These are phyloP conservation scores for Aphanomyces euteiches DNA, from an alignment of 352 stramenopile species.

Conservation along the genomic window DNA sequence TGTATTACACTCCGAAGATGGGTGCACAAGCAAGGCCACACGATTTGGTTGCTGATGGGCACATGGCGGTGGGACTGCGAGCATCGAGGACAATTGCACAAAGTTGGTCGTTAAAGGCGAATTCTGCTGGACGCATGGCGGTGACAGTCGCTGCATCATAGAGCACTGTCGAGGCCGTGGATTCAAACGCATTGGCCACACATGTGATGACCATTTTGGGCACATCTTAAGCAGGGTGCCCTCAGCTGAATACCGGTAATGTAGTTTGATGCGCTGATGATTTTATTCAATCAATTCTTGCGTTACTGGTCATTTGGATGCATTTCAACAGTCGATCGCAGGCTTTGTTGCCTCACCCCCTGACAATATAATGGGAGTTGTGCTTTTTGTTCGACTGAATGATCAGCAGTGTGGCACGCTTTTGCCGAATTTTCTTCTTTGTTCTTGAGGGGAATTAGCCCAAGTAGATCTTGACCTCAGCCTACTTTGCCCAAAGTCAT, in stretches of 20 bases:
- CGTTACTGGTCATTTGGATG: neutral
- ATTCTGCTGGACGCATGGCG: conserved; percentile 25
- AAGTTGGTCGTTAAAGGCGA: conserved; percentile 24
- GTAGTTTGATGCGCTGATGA: neutral
- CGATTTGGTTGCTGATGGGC: conserved; percentile 24
- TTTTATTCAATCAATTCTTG: neutral
- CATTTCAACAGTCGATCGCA: neutral
- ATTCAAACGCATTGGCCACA: conserved; percentile 13
- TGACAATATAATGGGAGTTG: neutral
- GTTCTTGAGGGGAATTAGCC: no score
- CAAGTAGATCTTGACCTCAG: no score
- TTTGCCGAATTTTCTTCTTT: no score
- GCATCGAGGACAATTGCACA: neutral
- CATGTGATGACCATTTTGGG: conserved; percentile 2
- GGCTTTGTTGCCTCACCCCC: neutral
- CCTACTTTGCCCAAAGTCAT: no score
- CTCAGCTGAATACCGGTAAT: neutral
- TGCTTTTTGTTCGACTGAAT: neutral
- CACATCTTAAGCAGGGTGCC: neutral
- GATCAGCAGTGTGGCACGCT: no score
- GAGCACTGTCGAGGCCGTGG: neutral
- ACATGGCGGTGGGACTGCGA: conserved; percentile 12
- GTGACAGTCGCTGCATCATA: conserved; percentile 10
- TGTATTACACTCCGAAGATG: neutral
- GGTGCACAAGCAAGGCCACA: conserved; percentile 27